phyloP scores from a whole-genome alignment of 2,329 filamentous ascomycete species.

The Salinomyces thailandicus region DNA sequence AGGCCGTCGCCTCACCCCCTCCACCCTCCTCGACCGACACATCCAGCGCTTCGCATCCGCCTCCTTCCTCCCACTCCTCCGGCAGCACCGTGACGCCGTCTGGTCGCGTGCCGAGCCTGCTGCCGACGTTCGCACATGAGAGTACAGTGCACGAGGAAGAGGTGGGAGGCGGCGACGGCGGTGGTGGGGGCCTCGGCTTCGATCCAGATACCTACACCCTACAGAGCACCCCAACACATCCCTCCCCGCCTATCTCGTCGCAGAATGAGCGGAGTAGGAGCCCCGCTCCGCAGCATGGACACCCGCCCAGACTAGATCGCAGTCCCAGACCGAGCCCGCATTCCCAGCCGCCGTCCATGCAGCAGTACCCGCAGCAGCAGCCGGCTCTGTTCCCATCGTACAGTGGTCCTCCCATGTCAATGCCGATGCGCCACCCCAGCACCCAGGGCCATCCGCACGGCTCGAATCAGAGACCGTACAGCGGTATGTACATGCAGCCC shows the following conservation, averaged over 20 bases:
- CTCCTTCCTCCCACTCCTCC: constrained; percentile 25
- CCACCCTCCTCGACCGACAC: constrained; percentile 25
- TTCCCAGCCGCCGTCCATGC: too few relatives aligned
- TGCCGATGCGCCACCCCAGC: too few relatives aligned
- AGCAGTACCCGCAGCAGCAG: too few relatives aligned
- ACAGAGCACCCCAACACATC: constrained; percentile 10
- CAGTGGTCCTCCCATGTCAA: too few relatives aligned
- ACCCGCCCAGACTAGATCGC: too few relatives aligned
- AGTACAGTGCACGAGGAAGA: constrained; percentile 25
- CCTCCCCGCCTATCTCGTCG: too few relatives aligned
- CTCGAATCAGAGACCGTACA: constrained; percentile 27
- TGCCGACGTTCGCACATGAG: constrained; percentile 26
- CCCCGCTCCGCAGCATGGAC: too few relatives aligned
- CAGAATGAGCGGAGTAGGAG: too few relatives aligned
- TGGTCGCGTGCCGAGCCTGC: constrained; percentile 15
- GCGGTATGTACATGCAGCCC: constrained; percentile 39
- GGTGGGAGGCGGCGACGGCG: not conserved
- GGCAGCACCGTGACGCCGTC: constrained; percentile 28
- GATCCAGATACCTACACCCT: constrained; percentile 30
- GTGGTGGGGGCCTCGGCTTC: constrained; percentile 31
- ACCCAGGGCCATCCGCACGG: too few relatives aligned
- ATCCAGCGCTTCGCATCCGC: constrained; percentile 9
- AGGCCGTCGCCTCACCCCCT: constrained; percentile 12
- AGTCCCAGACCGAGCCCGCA: too few relatives aligned
- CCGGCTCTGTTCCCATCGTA: too few relatives aligned